Evolutionary conservation across 139 green algal species (phyloP), one percentile per base, ranked within the genome.

Genomic region (Axilococcus clingmanii): DNA sequence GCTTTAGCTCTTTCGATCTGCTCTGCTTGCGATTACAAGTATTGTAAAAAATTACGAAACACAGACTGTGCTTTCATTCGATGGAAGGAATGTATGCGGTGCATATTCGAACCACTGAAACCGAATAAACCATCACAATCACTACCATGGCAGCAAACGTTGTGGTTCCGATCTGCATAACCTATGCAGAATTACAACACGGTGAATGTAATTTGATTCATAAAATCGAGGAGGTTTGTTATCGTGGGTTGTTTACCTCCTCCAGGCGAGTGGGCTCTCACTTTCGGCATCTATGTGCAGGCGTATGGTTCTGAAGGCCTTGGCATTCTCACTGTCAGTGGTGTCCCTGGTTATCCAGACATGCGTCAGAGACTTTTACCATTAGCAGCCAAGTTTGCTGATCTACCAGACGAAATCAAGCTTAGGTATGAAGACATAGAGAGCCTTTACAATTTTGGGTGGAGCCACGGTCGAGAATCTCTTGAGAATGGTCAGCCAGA

Each of bases 381-480:
- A 0, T 45, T 83, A 7, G 72, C 75, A 2, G 36, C 55, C 3
- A 12, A 38, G 0, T 66, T 89, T 27, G 74, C 77, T 28, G 16
- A 27, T 11, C 43, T 83, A 34, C 65, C 76, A 4, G 41, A 65
- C 0, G 20, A 28, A 7, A 43, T 59, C 5, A 54, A 54, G 41
- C 25, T n/a, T 3, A 20, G n/a, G 5, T 69, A 61, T 17, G 81
- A 82, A 40, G 71, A 88, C 30, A 24, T 63, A 3, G 35, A 27
- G 3, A 74, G 52, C 37, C 28, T 23, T 17, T 90, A 81, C 66
- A 83, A 71, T 55, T 59, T 87, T 17, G 82, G 82, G 0, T 91
- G 82, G 82, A 71, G 45, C 7, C 74, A 80, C 43, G 82, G 82
- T 20, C 66, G 62, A 58, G 82, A 91, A 44, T 45, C 34, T 11